These are phyloP conservation scores for Punica granatum DNA, from an alignment of 345 rosid species.

Conservation along the genomic window DNA sequence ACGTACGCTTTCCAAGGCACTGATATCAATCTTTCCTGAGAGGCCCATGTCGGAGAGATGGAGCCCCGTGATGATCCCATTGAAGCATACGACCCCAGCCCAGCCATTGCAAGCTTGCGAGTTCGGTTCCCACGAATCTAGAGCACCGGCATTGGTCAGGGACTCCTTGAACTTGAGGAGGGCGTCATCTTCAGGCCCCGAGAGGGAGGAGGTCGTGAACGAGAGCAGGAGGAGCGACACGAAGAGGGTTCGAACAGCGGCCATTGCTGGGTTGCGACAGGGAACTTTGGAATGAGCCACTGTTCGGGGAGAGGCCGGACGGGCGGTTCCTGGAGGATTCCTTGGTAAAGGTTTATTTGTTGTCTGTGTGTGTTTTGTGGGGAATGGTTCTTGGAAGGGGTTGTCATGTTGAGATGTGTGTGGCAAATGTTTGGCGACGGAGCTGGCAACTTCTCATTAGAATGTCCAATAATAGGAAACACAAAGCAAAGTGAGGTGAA, in stretches of 20 bases:
- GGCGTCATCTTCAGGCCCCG: conserved; percentile 19
- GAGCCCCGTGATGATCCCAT: conserved; percentile 45
- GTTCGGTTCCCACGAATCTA: conserved; percentile 49
- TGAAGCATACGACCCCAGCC: conserved; percentile 50
- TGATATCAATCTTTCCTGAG: conserved; percentile 52
- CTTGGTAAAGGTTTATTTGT: not conserved
- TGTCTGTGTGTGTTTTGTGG: not conserved
- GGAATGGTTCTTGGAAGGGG: conserved; percentile 4
- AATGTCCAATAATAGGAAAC: conserved; percentile 7
- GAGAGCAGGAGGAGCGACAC: conserved; percentile 10
- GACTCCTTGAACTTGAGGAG: conserved; percentile 52
- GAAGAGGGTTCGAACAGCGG: conserved; percentile 12
- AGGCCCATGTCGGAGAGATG: conserved; percentile 51
- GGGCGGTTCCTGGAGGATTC: conserved; percentile 1
- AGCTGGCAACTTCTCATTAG: conserved; percentile 4
- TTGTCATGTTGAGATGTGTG: conserved; percentile 6
- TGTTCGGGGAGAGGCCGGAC: conserved; percentile 1
- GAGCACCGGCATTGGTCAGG: conserved; percentile 30
- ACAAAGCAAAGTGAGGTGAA: not conserved
- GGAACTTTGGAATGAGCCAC: not conserved
- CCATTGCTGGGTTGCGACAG: conserved; percentile 3
- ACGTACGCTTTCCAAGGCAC: conserved; percentile 30
- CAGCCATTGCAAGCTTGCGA: conserved; percentile 49
- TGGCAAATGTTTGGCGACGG: conserved; percentile 3
- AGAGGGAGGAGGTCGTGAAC: not conserved